phyloP scores from a whole-genome alignment of 805 yeast genomes.

The Torulaspora delbrueckii region DNA sequence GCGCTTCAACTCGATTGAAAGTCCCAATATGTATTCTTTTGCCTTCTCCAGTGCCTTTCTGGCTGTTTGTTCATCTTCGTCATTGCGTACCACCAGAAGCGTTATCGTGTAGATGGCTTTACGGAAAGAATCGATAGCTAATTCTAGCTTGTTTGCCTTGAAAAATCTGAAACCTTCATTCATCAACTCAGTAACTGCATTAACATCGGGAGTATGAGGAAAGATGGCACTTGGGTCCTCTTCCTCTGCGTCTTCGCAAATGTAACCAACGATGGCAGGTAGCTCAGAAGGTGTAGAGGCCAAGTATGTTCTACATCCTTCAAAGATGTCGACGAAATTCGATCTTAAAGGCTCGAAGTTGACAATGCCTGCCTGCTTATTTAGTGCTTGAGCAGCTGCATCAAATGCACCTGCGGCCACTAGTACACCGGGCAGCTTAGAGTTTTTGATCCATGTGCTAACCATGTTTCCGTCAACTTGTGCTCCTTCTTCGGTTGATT shows the following conservation, averaged over 20 bases:
- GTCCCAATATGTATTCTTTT: constrained; percentile 86
- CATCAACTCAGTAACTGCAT: constrained; percentile 51
- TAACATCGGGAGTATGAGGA: constrained; percentile 75
- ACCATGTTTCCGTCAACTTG: constrained; percentile 50
- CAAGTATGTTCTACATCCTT: constrained; percentile 68
- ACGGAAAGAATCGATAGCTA: constrained; percentile 77
- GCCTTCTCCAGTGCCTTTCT: constrained; percentile 65
- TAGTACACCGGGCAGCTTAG: constrained; percentile 84
- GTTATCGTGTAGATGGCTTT: constrained; percentile 70
- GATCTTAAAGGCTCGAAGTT: constrained; percentile 82
- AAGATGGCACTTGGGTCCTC: constrained; percentile 44
- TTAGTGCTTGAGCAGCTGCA: constrained; percentile 87
- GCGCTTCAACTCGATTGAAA: constrained; percentile 85
- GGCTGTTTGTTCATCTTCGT: constrained; percentile 74
- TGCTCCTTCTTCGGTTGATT: constrained; percentile 28
- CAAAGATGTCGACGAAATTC: constrained; percentile 80
- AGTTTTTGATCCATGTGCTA: constrained; percentile 79
- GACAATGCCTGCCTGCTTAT: constrained; percentile 82
- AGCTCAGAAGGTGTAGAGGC: constrained; percentile 66
- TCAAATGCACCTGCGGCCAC: constrained; percentile 96
- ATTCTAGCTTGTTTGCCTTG: constrained; percentile 75
- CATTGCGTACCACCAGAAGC: constrained; percentile 62
- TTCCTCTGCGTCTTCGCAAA: constrained; percentile 59
- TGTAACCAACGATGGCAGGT: constrained; percentile 62
- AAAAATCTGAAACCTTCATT: constrained; percentile 77